phyloP scores from a whole-genome alignment of 306 rosid genomes.

The Cucurbita argyrosperma region DNA sequence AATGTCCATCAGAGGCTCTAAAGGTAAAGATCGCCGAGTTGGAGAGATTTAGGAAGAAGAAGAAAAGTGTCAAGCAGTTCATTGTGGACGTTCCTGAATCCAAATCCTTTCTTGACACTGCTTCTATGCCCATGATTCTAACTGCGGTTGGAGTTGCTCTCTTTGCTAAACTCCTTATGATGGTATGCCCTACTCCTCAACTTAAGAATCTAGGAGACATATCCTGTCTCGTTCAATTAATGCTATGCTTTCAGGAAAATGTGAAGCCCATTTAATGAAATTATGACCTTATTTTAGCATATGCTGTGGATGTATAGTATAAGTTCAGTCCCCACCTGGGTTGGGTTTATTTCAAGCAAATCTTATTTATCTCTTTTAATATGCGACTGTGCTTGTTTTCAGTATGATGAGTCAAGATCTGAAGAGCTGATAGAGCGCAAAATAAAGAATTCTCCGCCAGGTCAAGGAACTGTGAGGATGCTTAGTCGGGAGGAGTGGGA shows the following conservation, averaged over 20 bases:
- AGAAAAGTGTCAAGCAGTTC: constrained; percentile 24
- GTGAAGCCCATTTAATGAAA: not conserved
- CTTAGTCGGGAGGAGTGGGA: constrained; percentile 46
- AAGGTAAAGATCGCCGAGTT: constrained; percentile 31
- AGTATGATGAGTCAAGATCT: constrained; percentile 61
- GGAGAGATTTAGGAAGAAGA: constrained; percentile 35
- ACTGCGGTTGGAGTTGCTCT: constrained; percentile 44
- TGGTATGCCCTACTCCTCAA: constrained; percentile 15
- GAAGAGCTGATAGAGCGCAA: constrained; percentile 40
- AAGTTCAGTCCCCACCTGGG: not conserved
- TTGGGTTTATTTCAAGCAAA: not conserved
- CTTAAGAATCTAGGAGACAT: not conserved
- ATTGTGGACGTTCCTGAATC: constrained; percentile 71
- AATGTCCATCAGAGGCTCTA: constrained; percentile 28
- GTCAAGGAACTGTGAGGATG: constrained; percentile 45
- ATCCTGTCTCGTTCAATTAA: not conserved
- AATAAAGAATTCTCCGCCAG: constrained; percentile 39
- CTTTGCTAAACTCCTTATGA: constrained; percentile 63
- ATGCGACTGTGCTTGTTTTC: not conserved
- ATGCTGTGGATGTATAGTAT: not conserved
- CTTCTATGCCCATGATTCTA: constrained; percentile 65
- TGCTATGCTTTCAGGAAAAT: not conserved
- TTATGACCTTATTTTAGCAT: not conserved
- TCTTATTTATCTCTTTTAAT: not conserved
- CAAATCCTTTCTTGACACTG: constrained; percentile 54